Percentiles rank a stretch among this genome's conserved stretches.
Evolutionary conservation across 805 yeast genomes (phyloP).

Genomic region (Schwanniomyces pseudopolymorphus): DNA sequence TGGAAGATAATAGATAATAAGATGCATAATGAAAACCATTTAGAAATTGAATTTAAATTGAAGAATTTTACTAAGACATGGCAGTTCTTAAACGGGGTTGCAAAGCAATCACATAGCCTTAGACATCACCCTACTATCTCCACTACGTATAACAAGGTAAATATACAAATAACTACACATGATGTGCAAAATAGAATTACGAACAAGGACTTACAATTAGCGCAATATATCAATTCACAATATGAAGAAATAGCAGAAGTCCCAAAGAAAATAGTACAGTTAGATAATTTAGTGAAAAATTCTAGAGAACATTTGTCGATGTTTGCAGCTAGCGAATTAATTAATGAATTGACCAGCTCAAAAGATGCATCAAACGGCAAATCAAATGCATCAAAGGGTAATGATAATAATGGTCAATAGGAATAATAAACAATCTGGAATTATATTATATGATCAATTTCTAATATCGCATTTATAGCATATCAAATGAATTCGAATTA

Average conservation of each 20-base stretch:
- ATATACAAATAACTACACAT: constrained; percentile 60
- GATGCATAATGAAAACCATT: constrained; percentile 3
- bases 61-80: constrained; percentile 61
- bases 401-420: neutral
- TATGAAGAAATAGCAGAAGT: constrained; percentile 5
- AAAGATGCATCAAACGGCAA: neutral
- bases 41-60: constrained; percentile 42
- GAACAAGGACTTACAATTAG: constrained; percentile 59
- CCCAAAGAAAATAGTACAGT: neutral
- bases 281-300: constrained; percentile 1
- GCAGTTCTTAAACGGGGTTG: constrained; percentile 60
- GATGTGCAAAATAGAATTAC: constrained; percentile 52
- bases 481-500: neutral
- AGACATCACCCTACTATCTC: constrained; percentile 74
- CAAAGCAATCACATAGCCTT: constrained; percentile 53
- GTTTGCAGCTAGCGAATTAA: constrained; percentile 3
- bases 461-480: neutral
- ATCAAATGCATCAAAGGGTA: neutral
- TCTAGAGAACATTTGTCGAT: constrained; percentile 1
- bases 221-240: constrained; percentile 30
- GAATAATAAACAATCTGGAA: neutral
- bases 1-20: constrained; percentile 4
- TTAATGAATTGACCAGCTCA: neutral
- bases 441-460: too few species aligned
- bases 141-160: constrained; percentile 61